Evolutionary conservation across 805 yeast genomes (phyloP), one percentile per base, ranked within the genome.

Genomic region (Saccharomycopsis fibuligera): DNA sequence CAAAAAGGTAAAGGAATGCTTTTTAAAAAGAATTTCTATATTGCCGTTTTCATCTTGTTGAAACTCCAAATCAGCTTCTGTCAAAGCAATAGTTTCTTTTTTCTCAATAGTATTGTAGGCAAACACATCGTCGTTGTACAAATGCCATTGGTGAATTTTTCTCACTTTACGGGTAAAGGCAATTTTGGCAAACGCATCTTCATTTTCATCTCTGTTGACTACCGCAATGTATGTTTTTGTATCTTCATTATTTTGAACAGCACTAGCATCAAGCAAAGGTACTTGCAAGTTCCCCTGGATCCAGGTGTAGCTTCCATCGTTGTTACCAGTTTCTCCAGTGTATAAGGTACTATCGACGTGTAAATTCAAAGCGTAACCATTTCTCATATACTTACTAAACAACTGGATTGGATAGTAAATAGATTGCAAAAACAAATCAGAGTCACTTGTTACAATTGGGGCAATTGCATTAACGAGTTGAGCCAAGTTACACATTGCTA

Each of bases 391-490:
- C 16, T 61, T 57, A 10, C 63, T 58, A 38, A 63, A 65, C 31
- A 65, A 54, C 50, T 41, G 44, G 25, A 62, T 48, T 14, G 68
- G 63, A 45, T 57, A 51, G 47, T 63, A 65, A 5, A 61, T 63
- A 1, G 68, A 58, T 54, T 65, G 68, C 43, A 61, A 47, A 46
- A 61, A 61, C 29, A 61, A 17, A 2, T 60, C 57, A 1, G 54
- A 42, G 14, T 53, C 51, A 24, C 57, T 57, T 16, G 68, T 60
- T 65, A 62, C 60, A 25, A 65, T 60, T n/a, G 68, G 68, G 2
- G 68, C 65, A 53, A 65, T 65, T 16, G 63, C 68, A 45, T 64
- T 64, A 24, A 64, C 68, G 22, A 59, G 52, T 49, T 64, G 68
- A 5, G 68, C 68, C 42, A 64, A 60, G 44, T 62, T 64, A 42